Percentiles rank a stretch among this genome's conserved stretches.
Conservation (phyloP, 2,329 filamentous ascomycete species). For the Venturia effusa region DNA sequence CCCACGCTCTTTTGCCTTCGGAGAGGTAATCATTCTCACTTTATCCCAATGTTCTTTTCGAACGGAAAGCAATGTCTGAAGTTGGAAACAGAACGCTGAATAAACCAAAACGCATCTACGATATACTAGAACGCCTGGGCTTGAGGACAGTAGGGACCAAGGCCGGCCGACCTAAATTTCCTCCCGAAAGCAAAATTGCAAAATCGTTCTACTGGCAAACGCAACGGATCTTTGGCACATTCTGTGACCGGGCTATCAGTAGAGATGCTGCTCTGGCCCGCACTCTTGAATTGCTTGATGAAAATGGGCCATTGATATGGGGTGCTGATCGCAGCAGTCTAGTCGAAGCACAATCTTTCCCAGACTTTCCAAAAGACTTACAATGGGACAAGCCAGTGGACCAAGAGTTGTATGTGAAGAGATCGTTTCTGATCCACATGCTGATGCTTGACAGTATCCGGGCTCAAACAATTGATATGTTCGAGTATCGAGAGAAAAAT, state of each 20-base stretch:
- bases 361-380: background rate
- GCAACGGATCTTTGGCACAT: background rate
- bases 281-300: background rate
- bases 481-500: background rate
- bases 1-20: too few species aligned
- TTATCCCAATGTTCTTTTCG: too few species aligned
- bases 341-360: background rate
- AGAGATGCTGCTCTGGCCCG: background rate
- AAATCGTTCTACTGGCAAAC: background rate
- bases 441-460: background rate
- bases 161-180: background rate
- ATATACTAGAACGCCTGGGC: background rate
- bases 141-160: background rate
- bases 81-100: background rate
- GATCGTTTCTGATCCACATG: background rate
- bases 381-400: background rate
- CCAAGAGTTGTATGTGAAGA: background rate
- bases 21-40: too few species aligned
- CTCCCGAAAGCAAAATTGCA: background rate
- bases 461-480: background rate
- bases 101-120: background rate
- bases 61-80: too few species aligned
- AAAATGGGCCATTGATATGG: background rate
- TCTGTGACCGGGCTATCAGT: background rate
- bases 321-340: background rate